phyloP scores from a whole-genome alignment of 1,284 basidiomycete genomes.

The Ustilago hordei region DNA sequence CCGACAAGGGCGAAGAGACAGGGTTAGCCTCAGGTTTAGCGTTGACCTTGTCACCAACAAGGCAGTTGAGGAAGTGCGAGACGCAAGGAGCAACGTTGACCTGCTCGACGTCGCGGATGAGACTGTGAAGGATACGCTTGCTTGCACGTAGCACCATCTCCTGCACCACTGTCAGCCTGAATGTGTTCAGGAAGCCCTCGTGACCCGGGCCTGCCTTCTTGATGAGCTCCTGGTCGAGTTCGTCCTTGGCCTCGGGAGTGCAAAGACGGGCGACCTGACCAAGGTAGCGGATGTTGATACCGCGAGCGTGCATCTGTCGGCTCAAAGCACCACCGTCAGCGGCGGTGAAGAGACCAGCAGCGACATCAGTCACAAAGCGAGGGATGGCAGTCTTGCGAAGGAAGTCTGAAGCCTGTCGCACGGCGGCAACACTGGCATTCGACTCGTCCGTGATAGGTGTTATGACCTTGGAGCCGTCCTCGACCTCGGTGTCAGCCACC shows the following conservation, averaged over 20 bases:
- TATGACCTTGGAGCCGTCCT: slow-evolving; percentile 50
- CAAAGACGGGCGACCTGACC: slow-evolving; percentile 71
- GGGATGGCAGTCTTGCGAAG: slow-evolving; percentile 72
- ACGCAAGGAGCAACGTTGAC: slow-evolving; percentile 54
- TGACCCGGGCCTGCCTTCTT: slow-evolving; percentile 62
- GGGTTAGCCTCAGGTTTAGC: slow-evolving; percentile 70
- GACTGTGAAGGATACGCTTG: slow-evolving; percentile 73
- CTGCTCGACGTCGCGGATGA: slow-evolving; percentile 58
- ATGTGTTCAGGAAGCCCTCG: slow-evolving; percentile 62
- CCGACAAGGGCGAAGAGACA: slow-evolving; percentile 44
- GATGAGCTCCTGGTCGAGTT: slow-evolving; percentile 61
- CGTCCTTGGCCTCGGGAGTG: slow-evolving; percentile 70
- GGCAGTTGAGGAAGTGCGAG: slow-evolving; percentile 75
- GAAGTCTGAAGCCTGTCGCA: slow-evolving; percentile 73
- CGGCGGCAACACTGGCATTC: slow-evolving; percentile 73
- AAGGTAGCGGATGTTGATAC: slow-evolving; percentile 76
- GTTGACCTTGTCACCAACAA: slow-evolving; percentile 72
- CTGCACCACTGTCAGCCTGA: slow-evolving; percentile 71
- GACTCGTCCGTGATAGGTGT: slow-evolving; percentile 71
- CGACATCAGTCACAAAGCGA: slow-evolving; percentile 71
- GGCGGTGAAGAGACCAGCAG: slow-evolving; percentile 71
- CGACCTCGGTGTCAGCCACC: slow-evolving; percentile 42
- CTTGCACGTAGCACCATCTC: slow-evolving; percentile 75
- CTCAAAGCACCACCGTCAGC: slow-evolving; percentile 73
- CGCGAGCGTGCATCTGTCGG: slow-evolving; percentile 73